Evolutionary conservation across 306 rosid genomes (phyloP), one percentile per base, ranked within the genome.

Genomic region (Begonia loranthoides): DNA sequence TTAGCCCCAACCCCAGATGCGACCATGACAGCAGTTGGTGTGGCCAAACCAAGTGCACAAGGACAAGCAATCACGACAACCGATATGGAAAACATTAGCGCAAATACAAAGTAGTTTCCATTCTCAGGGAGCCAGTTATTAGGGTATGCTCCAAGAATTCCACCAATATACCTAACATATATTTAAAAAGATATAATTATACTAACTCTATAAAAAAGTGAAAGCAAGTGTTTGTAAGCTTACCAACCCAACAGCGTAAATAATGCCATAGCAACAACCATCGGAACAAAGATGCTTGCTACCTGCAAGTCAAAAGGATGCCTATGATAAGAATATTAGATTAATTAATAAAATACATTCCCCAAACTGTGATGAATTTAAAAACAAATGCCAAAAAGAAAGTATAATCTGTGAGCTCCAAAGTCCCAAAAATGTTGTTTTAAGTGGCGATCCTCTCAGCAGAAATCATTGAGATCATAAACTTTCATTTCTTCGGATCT

Each of bases 11-110:
- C 93, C 54, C 99, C 96, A 2, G 99, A 86, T 28, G 99, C 99
- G 63, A 92, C 99, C 99, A 92, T 92, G 66, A 86, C 93, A 59
- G 99, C 99, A 55, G 99, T 92, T 46, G 96, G 99, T 17, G 99
- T 92, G 64, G 99, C 99, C 84, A 92, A 78, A 56, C 96, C 99
- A 59, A 92, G 94, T 46, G 99, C 96, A 71, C 96, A 92, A 17
- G 99, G 99, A 54, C 99, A 92, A 40, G 99, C 96, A 71, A 92
- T 86, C 63, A 92, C 99, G 69, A 92, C 94, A 15, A 86, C 96
- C 52, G 94, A 67, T 76, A 92, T 92, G 24, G 94, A 79, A 72
- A 92, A 92, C 99, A 92, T 92, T 41, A 92, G 99, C 55, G 99
- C 89, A 65, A 92, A 92, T 9, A 92, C 96, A 50, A 92, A 92